A percentile compares a stretch with the other conserved stretches of the same genome.
Conservation (phyloP, 805 yeast species). For the Candida manassasensis region DNA sequence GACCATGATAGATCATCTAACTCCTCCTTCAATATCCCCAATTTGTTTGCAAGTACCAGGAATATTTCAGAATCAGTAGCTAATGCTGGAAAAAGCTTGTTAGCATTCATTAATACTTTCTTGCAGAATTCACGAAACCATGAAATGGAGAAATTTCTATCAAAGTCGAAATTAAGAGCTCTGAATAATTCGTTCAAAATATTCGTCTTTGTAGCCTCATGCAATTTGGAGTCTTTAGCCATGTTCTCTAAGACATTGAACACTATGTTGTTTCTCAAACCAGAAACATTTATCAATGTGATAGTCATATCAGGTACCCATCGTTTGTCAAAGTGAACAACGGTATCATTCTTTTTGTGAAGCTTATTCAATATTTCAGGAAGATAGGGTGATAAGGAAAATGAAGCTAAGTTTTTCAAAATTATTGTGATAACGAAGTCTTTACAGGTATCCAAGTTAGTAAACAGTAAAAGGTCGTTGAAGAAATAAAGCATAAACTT, state of each 20-base stretch:
- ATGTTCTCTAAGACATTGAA: slow-evolving; percentile 17
- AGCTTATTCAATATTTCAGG: slow-evolving; percentile 18
- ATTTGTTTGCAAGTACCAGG: slow-evolving; percentile 18
- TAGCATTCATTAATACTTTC: slow-evolving; percentile 20
- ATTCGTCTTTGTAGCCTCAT: slow-evolving; percentile 10
- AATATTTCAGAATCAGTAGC: slow-evolving; percentile 10
- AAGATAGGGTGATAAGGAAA: slow-evolving; percentile 21
- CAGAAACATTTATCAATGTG: slow-evolving; percentile 13
- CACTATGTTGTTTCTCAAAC: slow-evolving; percentile 16
- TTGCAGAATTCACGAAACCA: slow-evolving; percentile 29
- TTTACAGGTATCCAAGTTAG: slow-evolving; percentile 15
- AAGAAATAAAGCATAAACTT: slow-evolving; percentile 27
- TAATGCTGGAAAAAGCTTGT: slow-evolving; percentile 12
- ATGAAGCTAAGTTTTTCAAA: slow-evolving; percentile 22
- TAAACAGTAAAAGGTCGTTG: slow-evolving; percentile 19
- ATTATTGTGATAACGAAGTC: slow-evolving; percentile 20
- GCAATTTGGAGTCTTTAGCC: slow-evolving; percentile 8
- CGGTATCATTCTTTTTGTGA: slow-evolving; percentile 11
- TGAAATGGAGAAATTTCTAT: slow-evolving; percentile 16
- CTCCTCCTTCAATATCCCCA: slow-evolving; percentile 25
- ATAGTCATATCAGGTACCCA: slow-evolving; percentile 15
- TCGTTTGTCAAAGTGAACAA: slow-evolving; percentile 16
- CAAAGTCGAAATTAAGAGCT: slow-evolving; percentile 23
- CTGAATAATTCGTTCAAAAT: slow-evolving; percentile 15
- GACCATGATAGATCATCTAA: slow-evolving; percentile 21